A percentile compares a stretch with the other conserved stretches of the same genome.
Conservation (phyloP, 1,139 yeast species). For the Sporopachydermia cereana region DNA sequence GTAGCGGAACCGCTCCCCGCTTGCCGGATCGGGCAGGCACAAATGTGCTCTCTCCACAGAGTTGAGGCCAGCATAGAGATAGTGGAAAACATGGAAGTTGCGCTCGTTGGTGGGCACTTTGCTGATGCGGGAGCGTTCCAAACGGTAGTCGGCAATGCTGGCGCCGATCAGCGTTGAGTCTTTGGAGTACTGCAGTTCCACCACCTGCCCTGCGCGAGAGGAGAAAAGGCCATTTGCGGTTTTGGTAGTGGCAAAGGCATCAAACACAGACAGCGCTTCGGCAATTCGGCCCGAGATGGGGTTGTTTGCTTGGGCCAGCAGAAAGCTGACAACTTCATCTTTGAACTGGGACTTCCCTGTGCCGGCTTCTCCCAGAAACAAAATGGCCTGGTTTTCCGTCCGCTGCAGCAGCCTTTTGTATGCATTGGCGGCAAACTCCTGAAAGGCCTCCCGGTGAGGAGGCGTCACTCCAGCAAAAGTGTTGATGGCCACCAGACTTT, state of each 20-base stretch:
- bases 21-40: constrained; percentile 19
- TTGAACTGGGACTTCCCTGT: constrained; percentile 30
- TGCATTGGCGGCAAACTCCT: constrained; percentile 27
- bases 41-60: constrained; percentile 27
- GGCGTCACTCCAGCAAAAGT: constrained; percentile 25
- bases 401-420: constrained; percentile 27
- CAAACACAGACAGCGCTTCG: constrained; percentile 24
- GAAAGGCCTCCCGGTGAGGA: constrained; percentile 28
- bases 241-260: constrained; percentile 30
- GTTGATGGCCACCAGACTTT: constrained; percentile 27
- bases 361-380: constrained; percentile 30
- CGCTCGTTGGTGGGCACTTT: constrained; percentile 31
- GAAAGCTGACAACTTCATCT: constrained; percentile 20
- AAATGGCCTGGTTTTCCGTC: constrained; percentile 28
- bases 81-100: constrained; percentile 30
- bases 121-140: constrained; percentile 29
- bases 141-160: constrained; percentile 26
- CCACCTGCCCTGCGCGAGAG: constrained; percentile 28
- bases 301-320: constrained; percentile 26
- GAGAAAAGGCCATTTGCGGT: constrained; percentile 23
- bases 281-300: constrained; percentile 25
- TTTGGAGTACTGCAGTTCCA: constrained; percentile 28
- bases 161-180: constrained; percentile 29
- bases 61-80: constrained; percentile 28
- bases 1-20: constrained; percentile 21